Conservation (phyloP, 306 rosid genomes). For the Trifolium fragiferum region DNA sequence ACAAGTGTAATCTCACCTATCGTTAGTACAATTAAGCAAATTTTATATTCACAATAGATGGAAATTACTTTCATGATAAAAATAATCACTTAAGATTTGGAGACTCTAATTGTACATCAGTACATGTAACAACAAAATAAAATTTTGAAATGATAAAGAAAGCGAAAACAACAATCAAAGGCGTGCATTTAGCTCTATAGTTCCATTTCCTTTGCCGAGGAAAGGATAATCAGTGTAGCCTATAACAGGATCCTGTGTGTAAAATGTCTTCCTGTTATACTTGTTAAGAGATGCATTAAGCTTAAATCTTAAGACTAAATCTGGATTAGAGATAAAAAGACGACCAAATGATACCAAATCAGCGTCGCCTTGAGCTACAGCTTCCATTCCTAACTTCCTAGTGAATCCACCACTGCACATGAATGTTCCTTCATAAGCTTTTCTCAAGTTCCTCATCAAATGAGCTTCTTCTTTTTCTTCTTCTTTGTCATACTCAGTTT, state of each 20-base stretch:
- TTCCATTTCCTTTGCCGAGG: slow-evolving; percentile 39
- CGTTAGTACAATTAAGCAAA: background rate
- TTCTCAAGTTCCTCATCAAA: slow-evolving; percentile 60
- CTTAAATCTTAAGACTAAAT: slow-evolving; percentile 67
- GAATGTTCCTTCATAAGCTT: slow-evolving; percentile 72
- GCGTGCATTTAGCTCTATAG: slow-evolving; percentile 45
- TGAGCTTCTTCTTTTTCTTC: slow-evolving; percentile 69
- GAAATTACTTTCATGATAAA: background rate
- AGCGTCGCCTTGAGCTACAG: slow-evolving; percentile 65
- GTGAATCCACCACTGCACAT: slow-evolving; percentile 90
- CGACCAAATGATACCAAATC: slow-evolving; percentile 87
- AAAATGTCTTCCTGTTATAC: slow-evolving; percentile 78
- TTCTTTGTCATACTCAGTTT: slow-evolving; percentile 71
- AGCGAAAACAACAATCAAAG: slow-evolving; percentile 51
- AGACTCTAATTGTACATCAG: slow-evolving; percentile 12
- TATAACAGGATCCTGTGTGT: slow-evolving; percentile 79
- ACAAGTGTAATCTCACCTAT: background rate
- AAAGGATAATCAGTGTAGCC: slow-evolving; percentile 90
- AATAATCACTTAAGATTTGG: slow-evolving; percentile 2
- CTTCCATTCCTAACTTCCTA: slow-evolving; percentile 74
- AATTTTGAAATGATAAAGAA: background rate
- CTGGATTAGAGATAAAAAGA: slow-evolving; percentile 78
- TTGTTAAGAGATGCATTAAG: slow-evolving; percentile 65
- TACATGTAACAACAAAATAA: background rate
- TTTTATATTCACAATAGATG: background rate